A percentile compares a stretch with the other conserved stretches of the same genome.
These are phyloP conservation scores for Fusarium incarnatum DNA, from an alignment of 2,329 filamentous ascomycete genomes.

Conservation along the genomic window DNA sequence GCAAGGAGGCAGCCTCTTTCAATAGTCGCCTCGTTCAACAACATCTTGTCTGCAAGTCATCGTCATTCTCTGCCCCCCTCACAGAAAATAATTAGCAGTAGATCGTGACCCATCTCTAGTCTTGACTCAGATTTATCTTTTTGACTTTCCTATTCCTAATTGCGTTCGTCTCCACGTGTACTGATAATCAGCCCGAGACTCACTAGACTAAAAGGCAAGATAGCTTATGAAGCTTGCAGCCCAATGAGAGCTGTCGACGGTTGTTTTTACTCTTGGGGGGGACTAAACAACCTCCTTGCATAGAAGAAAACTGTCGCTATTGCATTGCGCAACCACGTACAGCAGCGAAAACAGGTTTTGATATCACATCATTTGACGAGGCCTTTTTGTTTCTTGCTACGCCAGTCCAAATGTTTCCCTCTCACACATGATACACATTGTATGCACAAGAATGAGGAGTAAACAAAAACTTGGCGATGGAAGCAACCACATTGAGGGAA, in stretches of 20 bases:
- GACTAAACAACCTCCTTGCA: conserved; percentile 20
- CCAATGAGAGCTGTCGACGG: conserved; percentile 25
- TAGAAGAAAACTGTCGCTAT: conserved; percentile 13
- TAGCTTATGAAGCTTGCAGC: conserved; percentile 25
- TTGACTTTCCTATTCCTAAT: conserved; percentile 21
- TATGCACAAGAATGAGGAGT: conserved; percentile 7
- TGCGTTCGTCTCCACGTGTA: conserved; percentile 40
- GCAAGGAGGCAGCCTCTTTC: conserved; percentile 16
- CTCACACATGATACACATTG: conserved; percentile 11
- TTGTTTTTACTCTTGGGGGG: conserved; percentile 5
- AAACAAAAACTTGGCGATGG: conserved; percentile 7
- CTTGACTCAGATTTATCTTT: conserved; percentile 29
- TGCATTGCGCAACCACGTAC: conserved; percentile 19
- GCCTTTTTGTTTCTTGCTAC: background rate
- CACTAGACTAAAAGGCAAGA: conserved; percentile 2
- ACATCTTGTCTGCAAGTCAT: conserved; percentile 21
- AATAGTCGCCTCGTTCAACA: background rate
- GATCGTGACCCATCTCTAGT: conserved; percentile 27
- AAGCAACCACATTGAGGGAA: conserved; percentile 20
- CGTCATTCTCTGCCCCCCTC: conserved; percentile 26
- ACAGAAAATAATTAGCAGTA: conserved; percentile 27
- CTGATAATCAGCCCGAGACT: conserved; percentile 21
- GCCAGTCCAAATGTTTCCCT: conserved; percentile 14
- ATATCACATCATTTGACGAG: background rate
- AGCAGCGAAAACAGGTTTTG: conserved; percentile 19